phyloP scores from a whole-genome alignment of 345 rosid species.

The Boechera divaricarpa region DNA sequence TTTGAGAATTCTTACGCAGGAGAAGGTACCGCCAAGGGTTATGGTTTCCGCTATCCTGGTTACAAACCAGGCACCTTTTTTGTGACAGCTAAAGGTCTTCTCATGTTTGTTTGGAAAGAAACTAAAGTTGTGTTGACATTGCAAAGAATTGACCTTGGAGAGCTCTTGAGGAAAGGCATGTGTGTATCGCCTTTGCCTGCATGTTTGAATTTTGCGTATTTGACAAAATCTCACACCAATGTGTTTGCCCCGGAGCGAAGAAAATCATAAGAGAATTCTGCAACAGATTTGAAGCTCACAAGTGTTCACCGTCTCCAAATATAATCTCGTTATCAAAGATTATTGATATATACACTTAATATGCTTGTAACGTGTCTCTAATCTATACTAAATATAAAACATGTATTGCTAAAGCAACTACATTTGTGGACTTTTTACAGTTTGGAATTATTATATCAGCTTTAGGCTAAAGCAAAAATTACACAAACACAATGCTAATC shows the following conservation, averaged over 20 bases:
- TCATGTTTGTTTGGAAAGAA: constrained; percentile 88
- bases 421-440: no score
- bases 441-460: no score
- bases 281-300: constrained; percentile 6
- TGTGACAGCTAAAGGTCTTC: constrained; percentile 65
- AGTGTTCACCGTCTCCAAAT: background rate
- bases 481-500: no score
- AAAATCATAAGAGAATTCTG: constrained; percentile 20
- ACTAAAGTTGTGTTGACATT: constrained; percentile 69
- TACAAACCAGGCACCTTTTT: constrained; percentile 85
- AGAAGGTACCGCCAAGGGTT: constrained; percentile 85
- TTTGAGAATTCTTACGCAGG: constrained; percentile 63
- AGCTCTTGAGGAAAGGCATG: constrained; percentile 80
- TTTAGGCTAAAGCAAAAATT: no score
- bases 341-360: background rate
- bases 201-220: constrained; percentile 68
- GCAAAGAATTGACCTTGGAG: constrained; percentile 71
- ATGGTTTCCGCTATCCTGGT: constrained; percentile 91
- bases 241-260: constrained; percentile 64
- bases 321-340: background rate
- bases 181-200: constrained; percentile 68
- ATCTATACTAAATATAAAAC: background rate
- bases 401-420: background rate
- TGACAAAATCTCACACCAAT: constrained; percentile 83
- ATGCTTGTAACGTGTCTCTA: constrained; percentile 23